Percentiles rank a stretch among this genome's conserved stretches.
Evolutionary conservation across 371 early-diverging fungal genomes (phyloP).

Genomic region (Mucor circinelloides): DNA sequence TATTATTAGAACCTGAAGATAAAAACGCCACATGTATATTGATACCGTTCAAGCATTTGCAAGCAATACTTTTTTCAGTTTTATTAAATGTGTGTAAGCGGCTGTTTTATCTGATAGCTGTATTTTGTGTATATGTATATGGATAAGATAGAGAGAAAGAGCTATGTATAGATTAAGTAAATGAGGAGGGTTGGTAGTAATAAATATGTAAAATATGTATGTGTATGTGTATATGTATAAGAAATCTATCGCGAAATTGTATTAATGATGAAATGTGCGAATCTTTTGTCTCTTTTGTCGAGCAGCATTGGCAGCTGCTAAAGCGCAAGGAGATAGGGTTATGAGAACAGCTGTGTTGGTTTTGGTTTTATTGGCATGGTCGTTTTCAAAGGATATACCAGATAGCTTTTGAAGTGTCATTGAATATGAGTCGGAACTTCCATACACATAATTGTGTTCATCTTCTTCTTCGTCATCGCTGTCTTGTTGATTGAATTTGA

Average conservation of each 20-base stretch:
- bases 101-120: not conserved
- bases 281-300: constrained; percentile 18
- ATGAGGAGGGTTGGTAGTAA: not conserved
- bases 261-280: not conserved
- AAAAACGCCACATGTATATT: not conserved
- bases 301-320: constrained; percentile 29
- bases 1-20: not conserved
- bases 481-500: constrained; percentile 13
- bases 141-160: not conserved
- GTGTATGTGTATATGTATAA: not conserved
- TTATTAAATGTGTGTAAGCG: not conserved
- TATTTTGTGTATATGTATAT: not conserved
- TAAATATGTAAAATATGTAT: not conserved
- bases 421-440: not conserved
- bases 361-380: not conserved
- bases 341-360: constrained; percentile 25
- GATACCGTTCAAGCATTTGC: not conserved
- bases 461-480: not conserved
- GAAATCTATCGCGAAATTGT: not conserved
- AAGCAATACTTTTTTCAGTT: not conserved
- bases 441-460: constrained; percentile 1
- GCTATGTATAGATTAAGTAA: not conserved
- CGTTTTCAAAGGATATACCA: not conserved
- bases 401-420: constrained; percentile 15
- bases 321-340: constrained; percentile 17